A percentile compares a stretch with the other conserved stretches of the same genome.
Evolutionary conservation across 1,284 basidiomycete genomes (phyloP).

Genomic region (Moesziomyces sp.): DNA sequence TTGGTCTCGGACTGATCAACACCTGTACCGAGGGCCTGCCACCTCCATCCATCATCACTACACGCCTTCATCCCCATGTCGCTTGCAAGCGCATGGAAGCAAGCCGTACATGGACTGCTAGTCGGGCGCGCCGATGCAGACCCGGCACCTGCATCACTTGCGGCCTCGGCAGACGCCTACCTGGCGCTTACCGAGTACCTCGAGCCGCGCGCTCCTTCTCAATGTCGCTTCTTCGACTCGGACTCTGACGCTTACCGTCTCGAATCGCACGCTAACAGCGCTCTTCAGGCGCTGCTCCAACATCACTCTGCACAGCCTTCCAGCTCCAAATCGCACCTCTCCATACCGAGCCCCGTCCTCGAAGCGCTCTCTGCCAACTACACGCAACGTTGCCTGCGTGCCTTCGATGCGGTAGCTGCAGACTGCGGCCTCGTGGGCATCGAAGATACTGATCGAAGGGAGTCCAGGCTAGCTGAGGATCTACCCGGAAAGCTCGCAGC

Average conservation of each 20-base stretch:
- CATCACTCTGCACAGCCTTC: conserved; percentile 8
- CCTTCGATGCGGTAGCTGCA: conserved; percentile 3
- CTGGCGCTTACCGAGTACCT: conserved; percentile 12
- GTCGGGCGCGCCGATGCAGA: not conserved
- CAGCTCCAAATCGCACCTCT: conserved; percentile 22
- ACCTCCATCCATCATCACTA: not conserved
- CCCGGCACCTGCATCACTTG: not conserved
- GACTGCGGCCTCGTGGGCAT: not conserved
- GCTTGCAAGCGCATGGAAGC: conserved; percentile 23
- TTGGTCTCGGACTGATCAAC: not conserved
- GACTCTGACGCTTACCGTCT: not conserved
- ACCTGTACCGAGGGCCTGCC: too few species aligned
- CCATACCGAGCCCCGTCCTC: conserved; percentile 19
- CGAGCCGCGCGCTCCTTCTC: conserved; percentile 12
- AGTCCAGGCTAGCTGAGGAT: conserved; percentile 4
- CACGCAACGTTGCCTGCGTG: conserved; percentile 12
- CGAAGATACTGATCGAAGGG: not conserved
- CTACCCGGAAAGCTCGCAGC: conserved; percentile 9
- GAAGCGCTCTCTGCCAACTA: conserved; percentile 28
- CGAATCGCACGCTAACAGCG: not conserved
- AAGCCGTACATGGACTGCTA: conserved; percentile 18
- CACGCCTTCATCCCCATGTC: conserved; percentile 12
- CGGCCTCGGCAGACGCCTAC: conserved; percentile 13
- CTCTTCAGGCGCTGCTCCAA: conserved; percentile 7
- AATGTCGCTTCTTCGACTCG: conserved; percentile 17